Evolutionary conservation across 2,329 filamentous ascomycete genomes (phyloP).

Genomic region (Pestalotiopsis sp.): DNA sequence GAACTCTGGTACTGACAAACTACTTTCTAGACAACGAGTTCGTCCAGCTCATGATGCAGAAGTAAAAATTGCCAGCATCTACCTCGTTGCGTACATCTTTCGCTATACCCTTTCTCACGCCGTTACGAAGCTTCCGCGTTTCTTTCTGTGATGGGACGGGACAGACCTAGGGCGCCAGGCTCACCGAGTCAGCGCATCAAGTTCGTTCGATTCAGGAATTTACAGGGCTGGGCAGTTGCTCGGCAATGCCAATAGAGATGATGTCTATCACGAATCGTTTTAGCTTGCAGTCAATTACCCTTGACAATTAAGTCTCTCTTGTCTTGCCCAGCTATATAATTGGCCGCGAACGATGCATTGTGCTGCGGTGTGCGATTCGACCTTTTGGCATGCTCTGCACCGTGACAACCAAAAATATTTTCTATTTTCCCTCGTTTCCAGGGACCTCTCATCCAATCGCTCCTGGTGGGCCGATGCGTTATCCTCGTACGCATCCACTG

Average conservation of each 20-base stretch:
- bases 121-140: conserved; percentile 16
- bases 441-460: too few relatives aligned
- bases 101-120: conserved; percentile 15
- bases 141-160: conserved; percentile 14
- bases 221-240: conserved; percentile 14
- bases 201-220: conserved; percentile 16
- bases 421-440: too few relatives aligned
- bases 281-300: conserved; percentile 11
- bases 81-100: conserved; percentile 2
- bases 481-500: too few relatives aligned
- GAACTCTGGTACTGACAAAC: not conserved
- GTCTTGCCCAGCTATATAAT: not conserved
- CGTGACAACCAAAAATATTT: not conserved
- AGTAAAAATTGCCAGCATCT: conserved; percentile 55
- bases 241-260: conserved; percentile 13
- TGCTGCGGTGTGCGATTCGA: not conserved
- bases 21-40: conserved; percentile 77
- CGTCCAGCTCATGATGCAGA: conserved; percentile 95
- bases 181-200: conserved; percentile 9
- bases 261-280: conserved; percentile 4
- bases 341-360: not conserved
- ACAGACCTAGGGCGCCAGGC: conserved; percentile 13
- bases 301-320: conserved; percentile 11
- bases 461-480: too few relatives aligned
- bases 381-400: not conserved